A percentile compares a stretch with the other conserved stretches of the same genome.
phyloP scores from a whole-genome alignment of 139 green algal species.

The Chlorella ohadii region DNA sequence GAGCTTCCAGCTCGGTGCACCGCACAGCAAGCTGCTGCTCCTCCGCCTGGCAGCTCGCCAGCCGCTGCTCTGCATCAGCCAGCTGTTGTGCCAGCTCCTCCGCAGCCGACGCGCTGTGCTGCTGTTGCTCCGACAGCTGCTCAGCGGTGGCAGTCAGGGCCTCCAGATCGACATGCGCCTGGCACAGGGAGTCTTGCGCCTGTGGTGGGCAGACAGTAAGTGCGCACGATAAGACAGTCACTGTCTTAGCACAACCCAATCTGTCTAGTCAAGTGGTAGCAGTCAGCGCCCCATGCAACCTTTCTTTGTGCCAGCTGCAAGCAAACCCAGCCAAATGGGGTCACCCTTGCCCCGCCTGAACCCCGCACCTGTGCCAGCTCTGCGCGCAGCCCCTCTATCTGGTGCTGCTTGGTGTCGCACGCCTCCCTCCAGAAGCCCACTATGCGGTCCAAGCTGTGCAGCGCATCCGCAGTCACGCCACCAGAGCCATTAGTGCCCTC shows the following conservation, averaged over 20 bases:
- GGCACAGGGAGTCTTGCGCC: constrained; percentile 8
- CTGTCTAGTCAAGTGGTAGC: too few species aligned
- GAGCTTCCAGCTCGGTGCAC: neutral
- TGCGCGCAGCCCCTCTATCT: neutral
- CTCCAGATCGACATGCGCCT: neutral
- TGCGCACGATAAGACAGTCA: too few species aligned
- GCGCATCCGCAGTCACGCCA: neutral
- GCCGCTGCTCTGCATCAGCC: neutral
- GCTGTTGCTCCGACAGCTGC: constrained; percentile 1
- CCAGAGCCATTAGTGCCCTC: neutral
- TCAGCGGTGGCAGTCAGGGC: neutral
- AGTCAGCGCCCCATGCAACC: too few species aligned
- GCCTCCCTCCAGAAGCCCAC: constrained; percentile 33
- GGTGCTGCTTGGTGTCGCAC: constrained; percentile 16
- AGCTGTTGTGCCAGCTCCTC: constrained; percentile 6
- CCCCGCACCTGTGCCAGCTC: constrained; percentile 19
- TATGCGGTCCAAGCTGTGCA: constrained; percentile 35
- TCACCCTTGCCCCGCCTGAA: too few species aligned
- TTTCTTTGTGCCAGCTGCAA: too few species aligned
- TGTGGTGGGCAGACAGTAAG: neutral
- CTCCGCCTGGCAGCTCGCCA: neutral
- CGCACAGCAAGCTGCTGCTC: neutral
- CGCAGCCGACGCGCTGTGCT: neutral
- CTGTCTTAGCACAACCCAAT: too few species aligned
- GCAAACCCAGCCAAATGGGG: too few species aligned